Evolutionary conservation across 768 basidiomycete genomes (phyloP).

Genomic region (Gloeostereum incarnatum): DNA sequence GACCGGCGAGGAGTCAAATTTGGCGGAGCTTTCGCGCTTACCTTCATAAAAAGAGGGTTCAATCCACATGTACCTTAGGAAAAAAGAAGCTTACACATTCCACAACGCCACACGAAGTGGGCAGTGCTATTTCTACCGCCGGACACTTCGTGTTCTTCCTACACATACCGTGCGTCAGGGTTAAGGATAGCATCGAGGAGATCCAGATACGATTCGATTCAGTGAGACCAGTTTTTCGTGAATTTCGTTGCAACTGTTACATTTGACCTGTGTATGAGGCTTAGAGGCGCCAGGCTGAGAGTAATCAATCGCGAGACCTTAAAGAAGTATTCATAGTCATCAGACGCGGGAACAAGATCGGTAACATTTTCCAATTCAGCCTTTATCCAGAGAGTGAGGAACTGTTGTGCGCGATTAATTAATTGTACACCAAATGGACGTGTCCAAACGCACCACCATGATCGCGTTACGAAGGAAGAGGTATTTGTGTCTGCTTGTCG

Average conservation of each 20-base stretch:
- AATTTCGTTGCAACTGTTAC: slow-evolving; percentile 68
- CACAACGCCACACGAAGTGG: slow-evolving; percentile 77
- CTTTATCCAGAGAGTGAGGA: slow-evolving; percentile 33
- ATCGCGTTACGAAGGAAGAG: too few relatives aligned
- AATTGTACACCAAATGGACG: too few relatives aligned
- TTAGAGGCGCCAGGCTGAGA: neutral
- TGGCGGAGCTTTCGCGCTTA: slow-evolving; percentile 77
- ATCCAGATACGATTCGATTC: slow-evolving; percentile 48
- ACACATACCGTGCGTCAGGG: neutral
- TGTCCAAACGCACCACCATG: too few relatives aligned
- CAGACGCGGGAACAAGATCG: slow-evolving; percentile 49
- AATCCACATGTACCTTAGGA: neutral
- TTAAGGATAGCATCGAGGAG: neutral
- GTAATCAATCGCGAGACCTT: slow-evolving; percentile 30
- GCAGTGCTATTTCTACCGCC: slow-evolving; percentile 61
- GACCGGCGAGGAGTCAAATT: slow-evolving; percentile 51
- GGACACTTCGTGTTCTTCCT: slow-evolving; percentile 64
- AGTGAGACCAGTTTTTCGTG: slow-evolving; percentile 48
- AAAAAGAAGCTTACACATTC: slow-evolving; percentile 37
- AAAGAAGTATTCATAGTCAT: slow-evolving; percentile 77
- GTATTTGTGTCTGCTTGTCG: too few relatives aligned
- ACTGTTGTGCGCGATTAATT: too few relatives aligned
- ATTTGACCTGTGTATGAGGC: slow-evolving; percentile 46
- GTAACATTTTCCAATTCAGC: slow-evolving; percentile 79
- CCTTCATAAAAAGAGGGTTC: slow-evolving; percentile 21